Evolutionary conservation across 108 stramenopile genomes (phyloP), one percentile per base, ranked within the genome.

Genomic region (Epipyxis sp.): DNA sequence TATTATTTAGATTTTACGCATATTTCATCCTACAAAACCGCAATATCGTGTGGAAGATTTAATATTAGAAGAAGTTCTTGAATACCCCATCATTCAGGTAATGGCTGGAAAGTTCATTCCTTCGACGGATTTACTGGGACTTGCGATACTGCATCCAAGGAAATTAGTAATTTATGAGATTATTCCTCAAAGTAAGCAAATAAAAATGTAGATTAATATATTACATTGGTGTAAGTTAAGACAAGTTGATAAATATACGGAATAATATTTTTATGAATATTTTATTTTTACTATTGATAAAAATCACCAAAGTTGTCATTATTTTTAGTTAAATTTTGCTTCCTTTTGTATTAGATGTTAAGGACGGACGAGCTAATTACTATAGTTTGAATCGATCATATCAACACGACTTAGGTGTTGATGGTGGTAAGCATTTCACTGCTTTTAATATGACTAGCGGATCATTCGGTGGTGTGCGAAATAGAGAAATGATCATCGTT

Each of bases 351-450:
- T n/a, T 41, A 68, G 65, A 16, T 39, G 71, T 3, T 10, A 32
- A 13, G n/a, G 85, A 80, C 40, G 79, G 37, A n/a, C 78, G 76
- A 50, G 58, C 80, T 69, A 46, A 69, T 59, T 79, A 81, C 79
- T 79, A 45, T 59, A 77, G 67, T 40, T 72, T 87, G 13, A 61
- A 69, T 20, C 81, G 81, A 42, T 72, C 46, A 50, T 88, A 87
- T 44, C 79, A 81, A 42, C 86, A 88, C 67, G 42, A 78, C 71
- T 82, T 87, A 16, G 86, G 86, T 34, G 44, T 74, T 42, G 81
- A 85, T 30, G 85, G 79, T 0, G 86, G 86, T 42, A 78, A 83
- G 59, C 88, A 88, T 78, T 88, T 88, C 78, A 86, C 88, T 0
- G 85, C 88, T 0, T 85, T 41, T 80, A 88, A 87, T 57, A 86